These are phyloP conservation scores for Hypericum perforatum DNA, from an alignment of 345 rosid species.

Conservation along the genomic window DNA sequence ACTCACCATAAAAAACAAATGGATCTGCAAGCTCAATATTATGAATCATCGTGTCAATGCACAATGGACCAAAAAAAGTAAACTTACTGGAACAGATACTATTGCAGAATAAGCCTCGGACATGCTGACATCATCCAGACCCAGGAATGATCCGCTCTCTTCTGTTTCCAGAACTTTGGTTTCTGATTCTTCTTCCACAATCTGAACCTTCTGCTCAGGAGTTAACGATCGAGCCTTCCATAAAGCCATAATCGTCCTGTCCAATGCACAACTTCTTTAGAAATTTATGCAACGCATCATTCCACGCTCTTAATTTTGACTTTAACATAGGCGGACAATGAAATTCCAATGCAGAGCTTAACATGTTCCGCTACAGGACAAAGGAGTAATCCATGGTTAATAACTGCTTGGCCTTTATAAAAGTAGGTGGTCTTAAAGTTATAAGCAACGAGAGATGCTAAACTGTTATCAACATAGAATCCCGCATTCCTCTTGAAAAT, in stretches of 20 bases:
- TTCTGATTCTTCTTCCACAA: conserved; percentile 89
- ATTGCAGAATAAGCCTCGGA: conserved; percentile 58
- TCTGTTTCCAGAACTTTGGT: conserved; percentile 55
- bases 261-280: not conserved
- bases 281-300: too few relatives aligned
- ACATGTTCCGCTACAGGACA: too few relatives aligned
- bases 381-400: too few relatives aligned
- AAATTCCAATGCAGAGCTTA: too few relatives aligned
- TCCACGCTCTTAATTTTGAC: too few relatives aligned
- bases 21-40: not conserved
- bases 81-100: conserved; percentile 65
- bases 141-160: conserved; percentile 74
- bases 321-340: too few relatives aligned
- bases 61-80: not conserved
- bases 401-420: too few relatives aligned
- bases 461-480: too few relatives aligned
- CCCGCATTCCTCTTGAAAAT: too few relatives aligned
- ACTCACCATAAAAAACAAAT: conserved; percentile 7
- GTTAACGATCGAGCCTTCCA: conserved; percentile 91
- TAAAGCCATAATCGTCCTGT: conserved; percentile 92
- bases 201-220: conserved; percentile 87
- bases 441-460: too few relatives aligned
- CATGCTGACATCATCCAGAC: conserved; percentile 73
- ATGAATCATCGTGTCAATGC: conserved; percentile 1
- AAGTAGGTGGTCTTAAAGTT: too few relatives aligned